Base-by-base conservation (phyloP, 352 stramenopile species). In the Phytopythium aichiense region DNA sequence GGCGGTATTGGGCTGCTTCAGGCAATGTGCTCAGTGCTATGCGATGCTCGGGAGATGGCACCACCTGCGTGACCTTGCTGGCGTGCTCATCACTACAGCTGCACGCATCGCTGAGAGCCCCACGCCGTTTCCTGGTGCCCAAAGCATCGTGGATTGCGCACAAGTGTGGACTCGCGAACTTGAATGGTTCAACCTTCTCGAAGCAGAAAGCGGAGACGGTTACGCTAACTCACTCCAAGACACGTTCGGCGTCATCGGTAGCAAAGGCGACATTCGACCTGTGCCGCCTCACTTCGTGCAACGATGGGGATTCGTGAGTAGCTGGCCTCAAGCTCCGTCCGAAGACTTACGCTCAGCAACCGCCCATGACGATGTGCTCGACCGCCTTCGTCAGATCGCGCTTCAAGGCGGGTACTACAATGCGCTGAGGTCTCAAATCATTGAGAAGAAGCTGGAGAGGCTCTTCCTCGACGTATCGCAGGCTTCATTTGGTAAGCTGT, bases 21-120 rank as follows among this genome's bases (percentile, higher is more conserved):
- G 73, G 31, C 77, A 84, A 20, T 85, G 74, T 30, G 71, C 78
- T 16, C 70, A 68, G 43, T 88, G 81, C 48, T 86, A 84, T 43
- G 60, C 60, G 25, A 64, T 58, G 49, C 28, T 84, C n/a, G 66
- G 62, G 23, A 61, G 76, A n/a, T 90, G 81, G 81, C 54, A 37
- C 0, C 76, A 75, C 46, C 52, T 85, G 23, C 71, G 64, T 11
- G 42, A 56, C 23, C 71, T 88, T 53, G 60, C 67, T 43, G 49
- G 42, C 15, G 60, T 60, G 20, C 69, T 84, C 37, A 50, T 81
- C 30, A 23, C 72, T 2, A 30, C 78, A 4, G 59, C 61, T 20
- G 42, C 66, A 13, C 67, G 56, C 56, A 38, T 87, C 2, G 58
- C 61, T 13, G 58, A 72, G 56, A 58, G 59, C 13, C 51, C 59